Conservation (phyloP, 345 rosid species). For the Citrus cavaleriei region DNA sequence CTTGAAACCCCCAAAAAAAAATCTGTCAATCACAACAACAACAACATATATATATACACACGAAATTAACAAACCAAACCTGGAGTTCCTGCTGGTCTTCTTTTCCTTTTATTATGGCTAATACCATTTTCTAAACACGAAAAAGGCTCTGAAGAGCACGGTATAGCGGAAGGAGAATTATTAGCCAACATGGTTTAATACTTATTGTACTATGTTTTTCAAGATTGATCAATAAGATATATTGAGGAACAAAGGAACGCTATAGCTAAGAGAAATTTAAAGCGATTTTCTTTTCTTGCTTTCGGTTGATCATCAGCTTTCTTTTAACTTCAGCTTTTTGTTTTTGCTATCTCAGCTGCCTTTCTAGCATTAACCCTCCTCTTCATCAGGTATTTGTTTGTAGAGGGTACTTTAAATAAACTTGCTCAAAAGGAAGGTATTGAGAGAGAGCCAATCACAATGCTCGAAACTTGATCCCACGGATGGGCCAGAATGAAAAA, state of each 20-base stretch:
- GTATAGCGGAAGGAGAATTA: constrained; percentile 19
- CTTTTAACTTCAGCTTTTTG: constrained; percentile 22
- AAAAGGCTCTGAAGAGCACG: constrained; percentile 37
- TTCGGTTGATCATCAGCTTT: constrained; percentile 32
- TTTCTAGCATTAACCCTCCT: constrained; percentile 21
- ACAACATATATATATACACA: not conserved
- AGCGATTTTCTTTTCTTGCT: constrained; percentile 19
- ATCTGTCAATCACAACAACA: too few relatives aligned
- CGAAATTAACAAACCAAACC: constrained; percentile 31
- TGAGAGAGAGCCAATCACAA: constrained; percentile 25
- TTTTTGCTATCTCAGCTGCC: not conserved
- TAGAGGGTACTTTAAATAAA: constrained; percentile 28
- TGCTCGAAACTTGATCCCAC: constrained; percentile 41
- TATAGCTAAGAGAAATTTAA: not conserved
- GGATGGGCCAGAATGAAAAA: constrained; percentile 36
- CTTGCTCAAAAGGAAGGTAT: constrained; percentile 18
- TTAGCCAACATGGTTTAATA: constrained; percentile 33
- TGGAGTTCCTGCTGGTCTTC: constrained; percentile 93
- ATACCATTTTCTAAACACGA: constrained; percentile 36
- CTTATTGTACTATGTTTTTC: not conserved
- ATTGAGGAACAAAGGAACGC: not conserved
- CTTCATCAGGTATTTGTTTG: constrained; percentile 30
- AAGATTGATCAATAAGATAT: not conserved
- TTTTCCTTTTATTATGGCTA: constrained; percentile 61
- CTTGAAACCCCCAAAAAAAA: too few relatives aligned